These are phyloP conservation scores for Boeremia exigua DNA, from an alignment of 2,329 filamentous ascomycete species.

Conservation along the genomic window DNA sequence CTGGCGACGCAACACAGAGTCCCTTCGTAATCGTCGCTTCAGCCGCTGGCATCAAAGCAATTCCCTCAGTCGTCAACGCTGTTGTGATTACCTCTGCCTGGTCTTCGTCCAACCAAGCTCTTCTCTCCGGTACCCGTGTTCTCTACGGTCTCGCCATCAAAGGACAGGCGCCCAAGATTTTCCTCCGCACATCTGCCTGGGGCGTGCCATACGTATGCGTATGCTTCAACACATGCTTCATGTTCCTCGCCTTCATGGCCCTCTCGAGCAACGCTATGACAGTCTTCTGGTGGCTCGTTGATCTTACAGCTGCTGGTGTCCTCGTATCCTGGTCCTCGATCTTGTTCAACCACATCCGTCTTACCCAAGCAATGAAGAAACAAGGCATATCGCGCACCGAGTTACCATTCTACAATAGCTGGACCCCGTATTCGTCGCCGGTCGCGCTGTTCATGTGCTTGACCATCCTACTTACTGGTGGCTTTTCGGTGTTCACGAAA, in stretches of 20 bases:
- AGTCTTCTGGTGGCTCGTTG: conserved; percentile 71
- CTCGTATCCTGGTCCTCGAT: conserved; percentile 61
- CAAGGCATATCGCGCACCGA: conserved; percentile 61
- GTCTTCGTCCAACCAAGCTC: conserved; percentile 70
- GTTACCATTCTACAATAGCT: conserved; percentile 39
- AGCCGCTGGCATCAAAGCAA: conserved; percentile 68
- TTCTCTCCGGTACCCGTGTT: conserved; percentile 59
- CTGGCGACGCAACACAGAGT: conserved; percentile 33
- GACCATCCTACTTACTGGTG: conserved; percentile 69
- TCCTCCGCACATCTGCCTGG: conserved; percentile 52
- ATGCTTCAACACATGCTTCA: conserved; percentile 46
- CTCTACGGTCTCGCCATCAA: conserved; percentile 56
- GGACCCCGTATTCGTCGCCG: conserved; percentile 45
- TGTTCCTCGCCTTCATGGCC: conserved; percentile 56
- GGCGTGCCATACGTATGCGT: conserved; percentile 50
- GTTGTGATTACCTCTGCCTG: conserved; percentile 74
- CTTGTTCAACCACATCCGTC: conserved; percentile 63
- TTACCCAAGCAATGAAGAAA: conserved; percentile 50
- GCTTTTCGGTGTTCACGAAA: conserved; percentile 61
- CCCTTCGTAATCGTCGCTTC: conserved; percentile 68
- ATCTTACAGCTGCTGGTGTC: conserved; percentile 65
- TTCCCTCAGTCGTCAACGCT: conserved; percentile 76
- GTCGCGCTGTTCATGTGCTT: conserved; percentile 52
- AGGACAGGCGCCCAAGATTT: conserved; percentile 57
- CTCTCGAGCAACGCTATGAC: conserved; percentile 51